Evolutionary conservation across 1,284 basidiomycete species (phyloP), one percentile per base, ranked within the genome.

Genomic region (Fomitopsis schrenkii): DNA sequence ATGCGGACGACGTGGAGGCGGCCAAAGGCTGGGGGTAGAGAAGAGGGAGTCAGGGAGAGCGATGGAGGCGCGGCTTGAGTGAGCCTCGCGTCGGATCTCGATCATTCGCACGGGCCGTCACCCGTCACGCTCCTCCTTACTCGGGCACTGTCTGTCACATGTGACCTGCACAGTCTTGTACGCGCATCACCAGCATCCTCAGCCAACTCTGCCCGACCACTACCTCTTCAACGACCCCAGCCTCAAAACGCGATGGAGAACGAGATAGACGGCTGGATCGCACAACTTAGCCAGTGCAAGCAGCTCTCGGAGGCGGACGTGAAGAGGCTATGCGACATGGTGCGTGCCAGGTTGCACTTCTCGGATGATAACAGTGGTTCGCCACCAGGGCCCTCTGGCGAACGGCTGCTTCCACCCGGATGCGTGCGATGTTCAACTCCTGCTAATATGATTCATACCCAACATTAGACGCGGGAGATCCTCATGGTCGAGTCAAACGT

Each of bases 321-420:
- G 65, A 98, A 98, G 85, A 90, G 90, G 75, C 85, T 99, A 68
- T 99, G 97, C 81, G 97, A 99, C 84, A 99, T 98, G 91, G 96
- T 95, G 71, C 67, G 52, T 54, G 87, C 79, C 60, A 64, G 60
- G 58, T 46, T 60, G 66, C 57, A 63, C 64, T 58, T 59, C 55
- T 60, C 66, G 71, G 66, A 69, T 70, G 67, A 72, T 72, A 72
- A 72, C 52, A 68, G 50, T 67, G 59, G 63, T 52, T 68, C 66
- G 71, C 69, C 71, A 68, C 67, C 65, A 60, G 61, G 58, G 48
- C 33, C 59, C 35, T 45, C 35, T 45, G 48, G 60, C n/a, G 55
- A 59, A 50, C 42, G 38, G 52, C 63, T 38, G 54, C 33, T 63
- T 55, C 42, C 41, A 28, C 60, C 52, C n/a, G 40, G 22, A 41